Evolutionary conservation across 352 stramenopile species (phyloP), one percentile per base, ranked within the genome.

Genomic region (Phytophthora nicotianae): DNA sequence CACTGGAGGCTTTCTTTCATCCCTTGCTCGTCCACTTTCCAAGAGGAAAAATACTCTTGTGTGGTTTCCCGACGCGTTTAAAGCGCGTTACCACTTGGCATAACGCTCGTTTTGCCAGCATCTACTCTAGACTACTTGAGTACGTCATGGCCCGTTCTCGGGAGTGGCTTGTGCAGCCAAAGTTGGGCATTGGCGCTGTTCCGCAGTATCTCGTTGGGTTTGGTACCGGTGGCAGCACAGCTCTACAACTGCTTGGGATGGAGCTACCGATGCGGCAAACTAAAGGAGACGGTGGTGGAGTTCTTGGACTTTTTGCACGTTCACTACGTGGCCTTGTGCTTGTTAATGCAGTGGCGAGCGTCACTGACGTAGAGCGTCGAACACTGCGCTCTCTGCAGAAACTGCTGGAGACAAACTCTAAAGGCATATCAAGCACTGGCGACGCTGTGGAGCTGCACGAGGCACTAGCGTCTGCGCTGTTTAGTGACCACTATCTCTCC

Each of bases 131-230:
- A 35, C 46, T 94, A 20, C 68, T 94, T 5, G 52, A 77, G 1
- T 53, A 90, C 26, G 51, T 91, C 32, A 74, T 85, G 56, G 62
- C 66, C 13, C 73, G 50, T 16, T 82, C 83, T 16, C 63, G 74
- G 0, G 81, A 90, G 33, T 94, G 85, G 83, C 78, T 89, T n/a
- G 70, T 82, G 14, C 83, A 94, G 57, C 85, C 85, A 8, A 92
- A 89, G 29, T n/a, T 81, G 17, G 85, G 83, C 4, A 26, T 86
- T 10, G 85, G 69, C 5, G 81, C 72, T 4, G 70, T 91, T 6
- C 71, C 83, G 9, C 81, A 94, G 63, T 89, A 88, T 53, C 61
- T 92, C 9, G 16, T 91, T 45, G 78, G 68, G 1, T 88, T 91
- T 56, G 85, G 85, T 2, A 84, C 79, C 2, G 81, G 85, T 16